These are phyloP conservation scores for Themeda triandra DNA, from an alignment of 176 grass and related monocot species.

Conservation along the genomic window DNA sequence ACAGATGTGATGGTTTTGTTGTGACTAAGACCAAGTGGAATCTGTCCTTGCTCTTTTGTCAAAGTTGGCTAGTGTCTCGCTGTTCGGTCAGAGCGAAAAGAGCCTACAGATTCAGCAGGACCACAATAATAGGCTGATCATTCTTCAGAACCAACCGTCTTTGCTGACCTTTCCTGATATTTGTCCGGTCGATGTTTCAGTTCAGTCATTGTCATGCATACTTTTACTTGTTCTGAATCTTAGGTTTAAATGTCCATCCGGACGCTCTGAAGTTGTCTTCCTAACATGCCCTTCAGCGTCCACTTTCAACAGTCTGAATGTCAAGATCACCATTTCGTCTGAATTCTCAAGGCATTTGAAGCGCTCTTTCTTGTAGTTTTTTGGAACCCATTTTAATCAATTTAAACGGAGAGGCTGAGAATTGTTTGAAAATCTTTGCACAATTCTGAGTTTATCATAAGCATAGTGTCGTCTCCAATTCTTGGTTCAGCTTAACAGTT, in stretches of 20 bases:
- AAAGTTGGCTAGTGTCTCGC: neutral
- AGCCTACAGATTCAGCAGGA: neutral
- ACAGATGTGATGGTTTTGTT: neutral
- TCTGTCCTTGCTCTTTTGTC: neutral
- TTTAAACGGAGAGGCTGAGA: neutral
- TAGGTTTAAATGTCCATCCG: neutral
- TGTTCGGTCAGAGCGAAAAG: neutral
- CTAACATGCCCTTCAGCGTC: neutral
- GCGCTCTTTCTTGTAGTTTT: neutral
- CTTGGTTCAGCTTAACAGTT: neutral
- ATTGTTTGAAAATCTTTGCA: neutral
- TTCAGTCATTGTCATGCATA: conserved; percentile 11
- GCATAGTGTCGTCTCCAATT: neutral
- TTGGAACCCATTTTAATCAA: neutral
- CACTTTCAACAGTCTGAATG: neutral
- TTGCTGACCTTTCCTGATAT: neutral
- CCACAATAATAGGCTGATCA: neutral
- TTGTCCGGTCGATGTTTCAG: neutral
- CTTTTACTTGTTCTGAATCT: conserved; percentile 21
- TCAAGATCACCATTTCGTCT: neutral
- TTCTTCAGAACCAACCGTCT: neutral
- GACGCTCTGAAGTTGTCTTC: neutral
- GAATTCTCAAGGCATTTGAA: neutral
- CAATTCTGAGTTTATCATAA: neutral
- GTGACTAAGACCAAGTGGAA: conserved; percentile 1